Percentiles rank a stretch among this genome's conserved stretches.
Evolutionary conservation across 495 filamentous ascomycete species (phyloP).

Genomic region (Pseudevernia furfuracea): DNA sequence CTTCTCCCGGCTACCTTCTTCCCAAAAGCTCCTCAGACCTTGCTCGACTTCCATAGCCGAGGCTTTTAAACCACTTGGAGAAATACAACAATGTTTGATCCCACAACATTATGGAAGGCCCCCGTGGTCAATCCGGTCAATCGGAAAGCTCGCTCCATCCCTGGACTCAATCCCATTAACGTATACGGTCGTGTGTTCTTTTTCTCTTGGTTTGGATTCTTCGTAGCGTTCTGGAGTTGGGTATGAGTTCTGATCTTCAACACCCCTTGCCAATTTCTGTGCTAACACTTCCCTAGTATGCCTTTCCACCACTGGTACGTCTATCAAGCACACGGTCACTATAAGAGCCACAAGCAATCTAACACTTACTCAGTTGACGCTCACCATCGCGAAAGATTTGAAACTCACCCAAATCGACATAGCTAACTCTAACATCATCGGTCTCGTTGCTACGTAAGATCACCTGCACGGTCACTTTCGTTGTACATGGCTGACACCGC

Average conservation of each 20-base stretch:
- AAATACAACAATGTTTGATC: constrained; percentile 21
- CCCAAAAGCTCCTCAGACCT: not conserved
- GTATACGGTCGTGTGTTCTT: constrained; percentile 84
- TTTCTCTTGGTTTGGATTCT: constrained; percentile 92
- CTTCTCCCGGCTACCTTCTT: not conserved
- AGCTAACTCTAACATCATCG: constrained; percentile 87
- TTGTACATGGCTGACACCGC: constrained; percentile 20
- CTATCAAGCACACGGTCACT: not conserved
- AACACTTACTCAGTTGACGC: constrained; percentile 48
- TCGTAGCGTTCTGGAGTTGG: constrained; percentile 94
- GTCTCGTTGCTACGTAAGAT: constrained; percentile 68
- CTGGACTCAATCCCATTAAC: constrained; percentile 71
- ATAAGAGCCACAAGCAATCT: constrained; percentile 4
- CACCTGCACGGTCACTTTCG: not conserved
- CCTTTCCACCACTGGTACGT: constrained; percentile 75
- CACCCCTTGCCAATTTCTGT: not conserved
- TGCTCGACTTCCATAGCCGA: not conserved
- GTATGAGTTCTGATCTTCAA: constrained; percentile 32
- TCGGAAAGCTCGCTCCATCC: constrained; percentile 72
- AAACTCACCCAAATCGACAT: constrained; percentile 62
- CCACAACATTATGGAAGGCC: constrained; percentile 47
- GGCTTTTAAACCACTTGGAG: not conserved
- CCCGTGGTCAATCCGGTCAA: constrained; percentile 69
- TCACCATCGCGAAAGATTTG: constrained; percentile 72
- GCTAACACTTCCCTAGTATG: constrained; percentile 36